Conservation (phyloP, 2,329 filamentous ascomycete genomes). For the Diaporthe australafricana region DNA sequence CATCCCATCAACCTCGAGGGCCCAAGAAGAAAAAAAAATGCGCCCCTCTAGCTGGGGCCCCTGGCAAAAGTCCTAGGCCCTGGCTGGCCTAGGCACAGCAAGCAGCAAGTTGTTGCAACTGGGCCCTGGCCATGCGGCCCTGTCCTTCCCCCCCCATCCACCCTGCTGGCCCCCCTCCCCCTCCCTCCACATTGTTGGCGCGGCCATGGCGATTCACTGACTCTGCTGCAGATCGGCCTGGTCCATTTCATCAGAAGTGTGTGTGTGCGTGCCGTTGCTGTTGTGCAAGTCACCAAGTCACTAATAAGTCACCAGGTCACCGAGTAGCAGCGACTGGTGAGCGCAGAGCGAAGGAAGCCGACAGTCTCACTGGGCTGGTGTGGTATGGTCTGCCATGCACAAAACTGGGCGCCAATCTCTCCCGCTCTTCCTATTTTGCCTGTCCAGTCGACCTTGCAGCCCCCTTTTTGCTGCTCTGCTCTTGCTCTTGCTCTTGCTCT, state of each 20-base stretch:
- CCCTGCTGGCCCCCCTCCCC: constrained; percentile 9
- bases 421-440: constrained; percentile 9
- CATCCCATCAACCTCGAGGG: constrained; percentile 15
- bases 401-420: constrained; percentile 32
- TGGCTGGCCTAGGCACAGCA: constrained; percentile 2
- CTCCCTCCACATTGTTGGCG: constrained; percentile 27
- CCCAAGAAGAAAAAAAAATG: neutral
- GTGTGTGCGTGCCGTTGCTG: neutral
- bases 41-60: constrained; percentile 5
- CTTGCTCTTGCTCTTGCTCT: constrained; percentile 20
- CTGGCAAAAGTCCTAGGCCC: neutral
- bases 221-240: constrained; percentile 20
- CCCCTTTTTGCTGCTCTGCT: constrained; percentile 21
- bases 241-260: neutral
- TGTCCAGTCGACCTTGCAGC: constrained; percentile 21
- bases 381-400: constrained; percentile 24
- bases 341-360: neutral
- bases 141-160: neutral
- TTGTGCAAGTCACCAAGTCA: neutral
- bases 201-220: constrained; percentile 22
- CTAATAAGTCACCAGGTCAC: neutral
- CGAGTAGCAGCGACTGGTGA: neutral
- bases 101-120: constrained; percentile 15
- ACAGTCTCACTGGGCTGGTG: constrained; percentile 22
- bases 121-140: constrained; percentile 11